Percentiles rank a stretch among this genome's conserved stretches.
These are phyloP conservation scores for Fusarium decemcellulare DNA, from an alignment of 2,329 filamentous ascomycete genomes.

Conservation along the genomic window DNA sequence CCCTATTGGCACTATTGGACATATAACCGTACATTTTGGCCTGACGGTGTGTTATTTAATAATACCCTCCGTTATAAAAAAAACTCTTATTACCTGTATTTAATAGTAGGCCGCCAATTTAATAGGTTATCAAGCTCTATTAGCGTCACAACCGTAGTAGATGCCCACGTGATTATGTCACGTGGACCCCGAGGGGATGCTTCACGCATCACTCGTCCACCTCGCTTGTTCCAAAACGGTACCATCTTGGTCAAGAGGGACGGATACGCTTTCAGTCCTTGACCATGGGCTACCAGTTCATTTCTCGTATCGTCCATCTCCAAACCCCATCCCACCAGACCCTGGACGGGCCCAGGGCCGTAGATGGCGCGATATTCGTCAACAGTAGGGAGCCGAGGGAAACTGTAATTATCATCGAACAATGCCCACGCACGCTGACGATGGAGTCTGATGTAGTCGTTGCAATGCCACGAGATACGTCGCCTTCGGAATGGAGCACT, in stretches of 20 bases:
- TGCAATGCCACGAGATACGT: conserved; percentile 7
- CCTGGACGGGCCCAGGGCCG: not conserved
- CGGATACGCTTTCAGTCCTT: not conserved
- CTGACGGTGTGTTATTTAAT: too few species aligned
- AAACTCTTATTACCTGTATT: too few species aligned
- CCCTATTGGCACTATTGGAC: too few species aligned
- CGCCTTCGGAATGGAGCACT: not conserved
- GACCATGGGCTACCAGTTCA: not conserved
- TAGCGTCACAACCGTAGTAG: too few species aligned
- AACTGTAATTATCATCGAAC: not conserved
- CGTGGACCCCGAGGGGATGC: too few species aligned
- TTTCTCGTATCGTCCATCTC: not conserved
- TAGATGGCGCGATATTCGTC: not conserved
- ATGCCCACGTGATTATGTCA: too few species aligned
- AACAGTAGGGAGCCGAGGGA: not conserved
- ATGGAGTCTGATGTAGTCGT: conserved; percentile 9
- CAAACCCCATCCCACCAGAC: not conserved
- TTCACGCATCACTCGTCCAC: not conserved
- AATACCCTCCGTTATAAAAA: too few species aligned
- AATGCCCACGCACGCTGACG: conserved; percentile 14
- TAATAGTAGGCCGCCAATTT: too few species aligned
- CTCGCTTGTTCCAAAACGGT: not conserved
- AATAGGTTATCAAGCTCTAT: too few species aligned
- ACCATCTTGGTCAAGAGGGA: not conserved
- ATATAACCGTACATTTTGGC: too few species aligned